Base-by-base conservation (phyloP, 1,284 basidiomycete genomes). In the Cryptococcus jaspeensis region DNA sequence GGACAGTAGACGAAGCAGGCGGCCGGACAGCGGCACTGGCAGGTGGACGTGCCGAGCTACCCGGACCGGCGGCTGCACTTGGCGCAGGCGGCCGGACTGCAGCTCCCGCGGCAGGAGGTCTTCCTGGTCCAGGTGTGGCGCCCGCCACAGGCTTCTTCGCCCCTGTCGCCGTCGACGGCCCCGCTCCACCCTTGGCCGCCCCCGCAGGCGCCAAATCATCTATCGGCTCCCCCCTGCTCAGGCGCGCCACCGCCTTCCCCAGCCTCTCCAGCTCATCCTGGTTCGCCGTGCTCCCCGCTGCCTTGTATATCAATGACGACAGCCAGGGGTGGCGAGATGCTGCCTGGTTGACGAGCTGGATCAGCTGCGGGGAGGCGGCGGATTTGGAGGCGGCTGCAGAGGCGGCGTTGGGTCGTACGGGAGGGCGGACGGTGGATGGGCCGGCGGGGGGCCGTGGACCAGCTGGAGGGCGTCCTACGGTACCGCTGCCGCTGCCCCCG, bases 241-340 rank as follows among this genome's bases (percentile, higher is more conserved):
- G 55, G 15, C 71, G 60, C 0, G 61, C 71, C 0, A 76, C 74
- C 0, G 72, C 68, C 6, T 69, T 62, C 4, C 72, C 73, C 3
- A 76, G 56, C 35, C 71, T 69, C 4, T 71, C 71, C 23, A 76
- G 59, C 58, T 76, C 74, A 25, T 73, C 73, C 52, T 73, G 72
- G 50, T 60, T 69, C 3, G 74, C 74, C 5, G 62, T 63, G 47
- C 64, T 69, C 22, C 72, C 60, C n/a, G 74, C 74, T 1, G 74
- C 74, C 61, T 74, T 76, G 64, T 76, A 73, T 25, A 76, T 76
- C 25, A 76, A 58, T 5, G 70, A 59, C 1, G 71, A 71, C 0
- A 76, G 61, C 74, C 74, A 76, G 3, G 66, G 67, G 44, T 71
- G 63, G 40, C 66, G 64, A 0, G 69, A 59, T 0, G 74, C 74